Evolutionary conservation across 371 early-diverging fungal genomes (phyloP).

Genomic region (Lichtheimia ornata): DNA sequence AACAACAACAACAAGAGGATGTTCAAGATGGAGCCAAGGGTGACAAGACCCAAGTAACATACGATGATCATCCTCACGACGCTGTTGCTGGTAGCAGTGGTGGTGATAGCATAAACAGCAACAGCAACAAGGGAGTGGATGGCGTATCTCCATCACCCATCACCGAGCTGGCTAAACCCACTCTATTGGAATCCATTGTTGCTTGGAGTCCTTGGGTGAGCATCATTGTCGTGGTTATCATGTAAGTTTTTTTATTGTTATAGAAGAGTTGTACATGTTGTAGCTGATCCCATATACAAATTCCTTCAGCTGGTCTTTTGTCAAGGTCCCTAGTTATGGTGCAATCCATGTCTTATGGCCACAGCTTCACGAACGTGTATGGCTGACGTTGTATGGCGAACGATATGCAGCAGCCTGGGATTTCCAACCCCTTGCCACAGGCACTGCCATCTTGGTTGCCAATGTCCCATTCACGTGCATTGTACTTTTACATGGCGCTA

Average conservation of each 20-base stretch:
- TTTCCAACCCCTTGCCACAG: conserved; percentile 55
- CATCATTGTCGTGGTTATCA: conserved; percentile 48
- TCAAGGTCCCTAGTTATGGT: conserved; percentile 29
- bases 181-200: conserved; percentile 28
- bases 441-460: conserved; percentile 46
- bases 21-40: not conserved
- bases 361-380: conserved; percentile 41
- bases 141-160: not conserved
- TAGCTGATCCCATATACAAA: not conserved
- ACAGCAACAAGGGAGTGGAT: not conserved
- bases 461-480: conserved; percentile 30
- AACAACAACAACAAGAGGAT: not conserved
- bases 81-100: not conserved
- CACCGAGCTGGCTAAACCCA: conserved; percentile 28
- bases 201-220: conserved; percentile 53
- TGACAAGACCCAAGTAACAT: conserved; percentile 6
- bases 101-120: not conserved
- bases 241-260: conserved; percentile 12
- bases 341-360: conserved; percentile 41
- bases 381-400: conserved; percentile 43
- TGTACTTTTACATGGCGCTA: conserved; percentile 35
- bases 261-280: not conserved
- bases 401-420: conserved; percentile 45
- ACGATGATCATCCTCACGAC: not conserved
- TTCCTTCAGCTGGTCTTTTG: conserved; percentile 44